A percentile compares a stretch with the other conserved stretches of the same genome.
Evolutionary conservation across 169 alveolate genomes (phyloP).

Genomic region (Plasmodium inui): DNA sequence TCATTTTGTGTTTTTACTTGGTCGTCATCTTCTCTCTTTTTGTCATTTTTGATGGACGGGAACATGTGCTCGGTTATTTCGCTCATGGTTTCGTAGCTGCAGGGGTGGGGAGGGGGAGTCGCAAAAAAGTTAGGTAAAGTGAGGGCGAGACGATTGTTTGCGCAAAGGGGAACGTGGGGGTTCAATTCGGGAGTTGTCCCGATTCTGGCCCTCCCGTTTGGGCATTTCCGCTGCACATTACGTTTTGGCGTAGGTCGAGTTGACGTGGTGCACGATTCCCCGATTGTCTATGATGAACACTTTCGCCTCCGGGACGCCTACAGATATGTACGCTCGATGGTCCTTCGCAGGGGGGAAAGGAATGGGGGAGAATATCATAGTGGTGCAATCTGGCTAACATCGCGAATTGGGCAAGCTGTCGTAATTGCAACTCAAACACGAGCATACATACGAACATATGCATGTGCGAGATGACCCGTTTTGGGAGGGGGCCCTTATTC

Average conservation of each 20-base stretch:
- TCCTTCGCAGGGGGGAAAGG: slow-evolving; percentile 77
- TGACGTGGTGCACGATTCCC: slow-evolving; percentile 91
- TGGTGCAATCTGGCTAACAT: neutral
- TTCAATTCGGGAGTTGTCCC: neutral
- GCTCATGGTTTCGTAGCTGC: slow-evolving; percentile 81
- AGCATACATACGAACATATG: neutral
- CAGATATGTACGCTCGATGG: slow-evolving; percentile 92
- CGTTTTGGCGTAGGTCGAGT: slow-evolving; percentile 89
- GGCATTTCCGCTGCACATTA: slow-evolving; percentile 46
- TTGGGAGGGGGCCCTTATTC: neutral
- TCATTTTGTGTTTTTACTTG: slow-evolving; percentile 52
- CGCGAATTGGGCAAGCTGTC: neutral
- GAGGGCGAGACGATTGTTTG: neutral
- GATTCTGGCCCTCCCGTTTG: neutral
- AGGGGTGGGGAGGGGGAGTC: neutral
- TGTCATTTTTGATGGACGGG: slow-evolving; percentile 75
- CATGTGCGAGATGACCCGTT: neutral
- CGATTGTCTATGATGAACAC: slow-evolving; percentile 92
- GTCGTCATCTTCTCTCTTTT: slow-evolving; percentile 70
- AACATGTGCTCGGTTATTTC: slow-evolving; percentile 84
- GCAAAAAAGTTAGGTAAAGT: neutral
- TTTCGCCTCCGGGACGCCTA: slow-evolving; percentile 93
- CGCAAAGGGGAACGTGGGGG: neutral
- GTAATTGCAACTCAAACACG: too few relatives aligned
- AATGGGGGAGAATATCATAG: neutral